Base-by-base conservation (phyloP, 257 asterid species). In the Nicotiana attenuata region DNA sequence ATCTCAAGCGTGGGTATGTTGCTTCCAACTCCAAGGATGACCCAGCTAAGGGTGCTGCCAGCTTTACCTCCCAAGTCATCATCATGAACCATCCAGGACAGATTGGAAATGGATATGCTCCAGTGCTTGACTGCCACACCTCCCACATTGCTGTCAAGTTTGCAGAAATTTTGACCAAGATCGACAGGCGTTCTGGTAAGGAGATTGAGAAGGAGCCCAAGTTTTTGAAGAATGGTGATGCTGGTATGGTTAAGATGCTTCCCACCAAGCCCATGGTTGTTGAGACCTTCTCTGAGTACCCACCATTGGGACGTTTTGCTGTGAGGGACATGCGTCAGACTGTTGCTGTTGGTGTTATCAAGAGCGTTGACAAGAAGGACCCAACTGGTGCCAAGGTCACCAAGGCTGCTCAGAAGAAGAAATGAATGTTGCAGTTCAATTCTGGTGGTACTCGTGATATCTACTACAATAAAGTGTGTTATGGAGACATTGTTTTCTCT, bases 241-340 rank as follows among this genome's bases (percentile, higher is more conserved):
- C 95, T 13, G 97, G 95, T 38, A 59, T 91, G 13, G 90, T 92
- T n/a, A 92, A 92, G 92, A 92, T 92, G 97, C 29, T 92, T 84
- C 97, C 97, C 11, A 91, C 97, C 87, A 92, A 92, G 87, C 95
- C 95, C 47, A 92, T 91, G 97, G 97, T 92, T 14, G 97, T 92
- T 47, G 97, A 92, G 60, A 91, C 97, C 0, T 92, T 92, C 80
- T 57, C 91, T 0, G 88, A 85, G 84, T 91, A 91, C 87, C 93
- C 92, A 26, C 93, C 95, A 16, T 89, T 91, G 6, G 96, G 93
- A 4, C 91, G 96, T 24, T 91, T 91, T 78, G 96, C 93, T 38
- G 96, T 91, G 33, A 86, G 96, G 82, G 95, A 92, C 82, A 92
- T 92, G 97, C 90, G 93, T 16, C 97, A 92, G 52, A 92, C 97